Conservation (phyloP, 257 asterid genomes). For the Coffea eugenioides region DNA sequence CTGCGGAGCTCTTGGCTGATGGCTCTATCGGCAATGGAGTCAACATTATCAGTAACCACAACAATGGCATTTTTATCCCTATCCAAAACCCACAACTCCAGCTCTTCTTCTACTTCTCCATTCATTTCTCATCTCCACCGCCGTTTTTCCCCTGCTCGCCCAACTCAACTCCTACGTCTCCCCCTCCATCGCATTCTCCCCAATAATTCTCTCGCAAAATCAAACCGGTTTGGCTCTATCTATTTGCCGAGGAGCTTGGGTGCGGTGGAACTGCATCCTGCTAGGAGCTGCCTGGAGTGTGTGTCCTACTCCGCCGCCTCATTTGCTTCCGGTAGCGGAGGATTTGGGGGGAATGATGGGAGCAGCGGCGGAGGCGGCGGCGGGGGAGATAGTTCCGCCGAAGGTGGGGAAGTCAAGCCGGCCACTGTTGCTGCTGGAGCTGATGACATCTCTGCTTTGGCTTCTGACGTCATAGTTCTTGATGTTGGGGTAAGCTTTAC, state of each 20-base stretch:
- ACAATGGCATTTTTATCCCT: conserved; percentile 43
- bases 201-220: conserved; percentile 4
- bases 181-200: conserved; percentile 30
- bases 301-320: conserved; percentile 55
- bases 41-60: conserved; percentile 43
- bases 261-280: conserved; percentile 22
- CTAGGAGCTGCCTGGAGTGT: conserved; percentile 35
- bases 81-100: conserved; percentile 47
- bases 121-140: conserved; percentile 50
- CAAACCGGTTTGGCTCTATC: conserved; percentile 32
- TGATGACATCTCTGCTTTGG: conserved; percentile 52
- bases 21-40: conserved; percentile 47
- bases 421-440: conserved; percentile 47
- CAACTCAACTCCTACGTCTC: conserved; percentile 40
- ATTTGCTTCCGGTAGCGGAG: conserved; percentile 73
- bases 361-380: conserved; percentile 41
- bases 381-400: conserved; percentile 48
- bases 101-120: conserved; percentile 25
- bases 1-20: no score
- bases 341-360: conserved; percentile 53
- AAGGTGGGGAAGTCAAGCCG: conserved; percentile 55
- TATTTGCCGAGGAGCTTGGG: conserved; percentile 26
- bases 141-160: conserved; percentile 39
- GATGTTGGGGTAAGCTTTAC: conserved; percentile 72
- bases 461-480: conserved; percentile 83